A percentile compares a stretch with the other conserved stretches of the same genome.
These are phyloP conservation scores for Alternaria panax DNA, from an alignment of 2,329 filamentous ascomycete species.

Conservation along the genomic window DNA sequence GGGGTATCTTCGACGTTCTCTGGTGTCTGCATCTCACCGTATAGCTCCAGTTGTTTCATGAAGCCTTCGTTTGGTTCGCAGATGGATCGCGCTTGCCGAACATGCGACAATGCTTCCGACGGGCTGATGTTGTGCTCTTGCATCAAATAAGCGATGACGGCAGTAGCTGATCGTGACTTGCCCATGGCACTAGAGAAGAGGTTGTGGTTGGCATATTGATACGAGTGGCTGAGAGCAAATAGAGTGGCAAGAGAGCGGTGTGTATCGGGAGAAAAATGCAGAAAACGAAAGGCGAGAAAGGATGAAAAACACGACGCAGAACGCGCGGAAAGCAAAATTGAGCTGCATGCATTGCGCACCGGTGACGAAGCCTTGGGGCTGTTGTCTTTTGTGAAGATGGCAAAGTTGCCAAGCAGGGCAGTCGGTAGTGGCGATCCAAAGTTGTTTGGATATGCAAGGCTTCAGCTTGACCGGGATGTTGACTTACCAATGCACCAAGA, in stretches of 20 bases:
- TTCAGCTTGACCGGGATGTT: constrained; percentile 45
- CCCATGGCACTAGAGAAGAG: constrained; percentile 79
- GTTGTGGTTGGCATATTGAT: constrained; percentile 45
- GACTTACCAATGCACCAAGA: constrained; percentile 75
- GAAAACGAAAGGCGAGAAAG: constrained; percentile 26
- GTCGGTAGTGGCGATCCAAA: constrained; percentile 35
- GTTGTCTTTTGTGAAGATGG: constrained; percentile 38
- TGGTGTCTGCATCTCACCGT: constrained; percentile 86
- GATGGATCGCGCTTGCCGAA: constrained; percentile 75
- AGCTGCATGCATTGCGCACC: constrained; percentile 16
- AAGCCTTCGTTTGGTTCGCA: constrained; percentile 93
- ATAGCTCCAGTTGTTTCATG: constrained; percentile 85
- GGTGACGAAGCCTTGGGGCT: constrained; percentile 10
- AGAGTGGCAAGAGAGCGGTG: constrained; percentile 50
- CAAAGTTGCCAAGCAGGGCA: constrained; percentile 44
- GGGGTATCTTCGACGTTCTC: constrained; percentile 72
- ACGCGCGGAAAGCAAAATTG: constrained; percentile 32
- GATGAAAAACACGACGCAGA: constrained; percentile 25
- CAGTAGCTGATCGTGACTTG: constrained; percentile 88
- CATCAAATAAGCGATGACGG: constrained; percentile 85
- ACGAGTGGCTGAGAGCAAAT: constrained; percentile 33
- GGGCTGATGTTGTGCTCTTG: constrained; percentile 60
- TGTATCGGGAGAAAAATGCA: constrained; percentile 23
- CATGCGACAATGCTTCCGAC: constrained; percentile 71
- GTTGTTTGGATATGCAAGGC: constrained; percentile 38